These are phyloP conservation scores for Niebla homalea DNA, from an alignment of 495 filamentous ascomycete species.

Conservation along the genomic window DNA sequence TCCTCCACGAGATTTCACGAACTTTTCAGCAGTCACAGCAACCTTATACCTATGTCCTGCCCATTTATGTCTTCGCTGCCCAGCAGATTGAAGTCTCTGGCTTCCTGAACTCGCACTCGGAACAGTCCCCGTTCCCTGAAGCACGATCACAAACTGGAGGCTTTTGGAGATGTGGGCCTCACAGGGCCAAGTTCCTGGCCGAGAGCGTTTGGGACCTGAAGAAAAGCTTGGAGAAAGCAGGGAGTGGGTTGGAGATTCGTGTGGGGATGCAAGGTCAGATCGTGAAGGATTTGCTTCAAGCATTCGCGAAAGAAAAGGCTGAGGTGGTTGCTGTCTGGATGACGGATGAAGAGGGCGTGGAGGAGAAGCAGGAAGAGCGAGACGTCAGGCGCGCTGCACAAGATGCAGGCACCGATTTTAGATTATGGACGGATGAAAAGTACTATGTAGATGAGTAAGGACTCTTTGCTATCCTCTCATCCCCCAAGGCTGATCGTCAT, in stretches of 20 bases:
- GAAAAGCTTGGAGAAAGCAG: constrained; percentile 35
- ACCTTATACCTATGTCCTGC: constrained; percentile 51
- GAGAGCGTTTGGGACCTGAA: constrained; percentile 59
- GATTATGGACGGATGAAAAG: constrained; percentile 54
- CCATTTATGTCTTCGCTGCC: constrained; percentile 50
- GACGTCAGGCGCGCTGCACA: constrained; percentile 35
- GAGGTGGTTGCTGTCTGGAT: constrained; percentile 54
- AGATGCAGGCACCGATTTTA: constrained; percentile 38
- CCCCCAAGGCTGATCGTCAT: not conserved
- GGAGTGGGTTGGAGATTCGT: constrained; percentile 47
- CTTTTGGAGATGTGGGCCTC: constrained; percentile 56
- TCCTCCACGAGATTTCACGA: constrained; percentile 41
- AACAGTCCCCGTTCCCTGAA: constrained; percentile 42
- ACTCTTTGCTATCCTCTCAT: not conserved
- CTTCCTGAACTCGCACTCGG: constrained; percentile 31
- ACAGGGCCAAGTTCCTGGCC: constrained; percentile 53
- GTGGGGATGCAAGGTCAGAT: constrained; percentile 44
- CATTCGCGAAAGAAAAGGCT: constrained; percentile 23
- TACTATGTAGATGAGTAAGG: constrained; percentile 60
- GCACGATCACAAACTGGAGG: constrained; percentile 40
- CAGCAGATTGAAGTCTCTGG: constrained; percentile 59
- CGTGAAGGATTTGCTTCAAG: constrained; percentile 36
- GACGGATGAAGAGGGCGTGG: constrained; percentile 47
- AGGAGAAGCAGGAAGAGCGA: constrained; percentile 49
- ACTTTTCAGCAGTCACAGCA: constrained; percentile 26